These are phyloP conservation scores for Diddensiella transvaalensis DNA, from an alignment of 805 yeast genomes.

Conservation along the genomic window DNA sequence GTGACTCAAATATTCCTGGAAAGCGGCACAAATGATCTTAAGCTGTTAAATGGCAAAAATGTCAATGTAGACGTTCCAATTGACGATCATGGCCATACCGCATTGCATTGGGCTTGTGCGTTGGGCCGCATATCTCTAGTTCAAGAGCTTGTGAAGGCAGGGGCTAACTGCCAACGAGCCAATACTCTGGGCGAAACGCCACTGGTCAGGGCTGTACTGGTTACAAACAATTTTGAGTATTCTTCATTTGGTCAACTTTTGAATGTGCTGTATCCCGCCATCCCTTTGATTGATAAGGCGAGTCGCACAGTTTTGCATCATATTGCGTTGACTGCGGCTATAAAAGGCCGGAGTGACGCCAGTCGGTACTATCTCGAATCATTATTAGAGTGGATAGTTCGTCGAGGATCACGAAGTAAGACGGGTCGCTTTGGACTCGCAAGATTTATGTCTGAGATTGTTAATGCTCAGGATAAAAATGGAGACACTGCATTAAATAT, in stretches of 20 bases:
- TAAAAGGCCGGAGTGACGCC: conserved; percentile 68
- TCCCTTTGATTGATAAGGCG: conserved; percentile 60
- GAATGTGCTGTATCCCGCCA: conserved; percentile 70
- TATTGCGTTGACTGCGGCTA: conserved; percentile 74
- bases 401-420: conserved; percentile 44
- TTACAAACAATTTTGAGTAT: conserved; percentile 76
- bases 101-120: conserved; percentile 94
- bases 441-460: conserved; percentile 61
- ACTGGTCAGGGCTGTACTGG: conserved; percentile 76
- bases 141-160: conserved; percentile 59
- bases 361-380: conserved; percentile 70
- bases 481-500: conserved; percentile 95
- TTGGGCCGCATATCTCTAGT: conserved; percentile 75
- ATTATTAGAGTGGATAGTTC: conserved; percentile 73
- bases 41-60: conserved; percentile 32
- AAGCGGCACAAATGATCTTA: conserved; percentile 34
- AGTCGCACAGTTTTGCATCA: conserved; percentile 84
- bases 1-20: conserved; percentile 52
- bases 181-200: conserved; percentile 88
- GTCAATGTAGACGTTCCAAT: conserved; percentile 78
- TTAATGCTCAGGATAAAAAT: conserved; percentile 85
- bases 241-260: conserved; percentile 69
- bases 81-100: conserved; percentile 90
- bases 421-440: conserved; percentile 48
- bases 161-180: conserved; percentile 66